Base-by-base conservation (phyloP, 2,329 filamentous ascomycete genomes). In the Periconia sp. region DNA sequence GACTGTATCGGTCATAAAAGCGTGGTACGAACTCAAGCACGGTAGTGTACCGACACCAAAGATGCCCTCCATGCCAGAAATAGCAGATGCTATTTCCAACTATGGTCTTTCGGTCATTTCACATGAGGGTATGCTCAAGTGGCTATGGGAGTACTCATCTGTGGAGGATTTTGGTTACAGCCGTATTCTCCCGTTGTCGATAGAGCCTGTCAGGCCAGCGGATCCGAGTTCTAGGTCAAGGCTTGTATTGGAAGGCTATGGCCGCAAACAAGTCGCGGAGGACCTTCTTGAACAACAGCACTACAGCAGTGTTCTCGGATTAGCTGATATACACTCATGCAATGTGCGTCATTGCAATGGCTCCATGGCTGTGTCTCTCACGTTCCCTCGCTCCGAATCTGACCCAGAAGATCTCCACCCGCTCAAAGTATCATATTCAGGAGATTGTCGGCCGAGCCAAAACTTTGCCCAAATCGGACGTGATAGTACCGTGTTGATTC, bases 361-460 rank as follows among this genome's bases (percentile, higher is more conserved):
- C 27, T 85, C 94, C 1, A 84, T 89, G 68, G 94, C 89, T 0
- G 85, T 89, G 2, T 86, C 87, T 18, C 78, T 97, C 19, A 90
- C 89, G 10, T 93, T 93, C 73, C 84, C 88, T 0, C 85, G 85
- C 1, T 58, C 62, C 2, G 17, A 58, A 3, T 48, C 57, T 1
- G 61, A 66, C 37, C 53, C 44, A 15, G 14, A 48, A 10, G 42
- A 51, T 18, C 54, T 62, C 14, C 63, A 88, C 86, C 71, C 71
- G 5, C 89, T 99, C 71, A 94, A 93, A 70, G 81, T 96, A 53
- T 91, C 91, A 44, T 99, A 96, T 76, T 96, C 91, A 5, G 94
- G 94, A 52, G 94, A 99, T 77, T 97, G 93, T 71, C 84, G 94
- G 7, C 94, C 94, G 2, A 65, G 62, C 0, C 65, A 76, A 2